Evolutionary conservation across 1,139 yeast species (phyloP), one percentile per base, ranked within the genome.

Genomic region (Debaryomyces udenii): DNA sequence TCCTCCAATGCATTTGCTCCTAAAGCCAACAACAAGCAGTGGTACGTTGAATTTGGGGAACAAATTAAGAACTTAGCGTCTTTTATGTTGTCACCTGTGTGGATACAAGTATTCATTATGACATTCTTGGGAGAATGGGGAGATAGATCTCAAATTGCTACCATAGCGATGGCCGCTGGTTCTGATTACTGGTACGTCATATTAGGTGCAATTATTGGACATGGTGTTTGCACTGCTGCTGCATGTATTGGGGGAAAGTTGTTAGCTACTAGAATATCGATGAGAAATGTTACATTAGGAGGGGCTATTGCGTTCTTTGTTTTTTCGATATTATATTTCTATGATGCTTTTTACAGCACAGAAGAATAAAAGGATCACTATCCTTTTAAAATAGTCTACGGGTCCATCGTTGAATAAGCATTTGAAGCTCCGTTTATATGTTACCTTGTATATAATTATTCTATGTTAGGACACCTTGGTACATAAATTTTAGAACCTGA

Each of bases 51-150:
- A 20, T 6, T 56, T 13, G 63, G 60, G n/a, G 51, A 51, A 35
- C 71, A 68, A 44, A 35, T 83, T 28, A 63, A 67, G 33, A 76
- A 81, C 50, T 70, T 85, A 46, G 81, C 83, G 3, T 66, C 80
- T 2, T 78, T 83, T 45, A 68, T 90, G 11, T 70, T 93, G 40
- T 86, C 96, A 4, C 99, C 99, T 2, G 70, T 83, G 11, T 93
- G 96, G 91, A 86, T 91, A 52, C 97, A 93, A 68, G 94, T 93
- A 4, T 93, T 93, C 61, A 82, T 84, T 40, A 91, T 94, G 98
- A 89, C 96, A 2, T 94, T 94, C 62, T 71, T 93, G 42, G 99
- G 97, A 44, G 99, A 93, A 69, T 90, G 98, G 96, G 99, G 99
- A 38, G 99, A 93, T 64, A 82, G 99, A 57, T 90, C 97, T 10